Conservation (phyloP, 2,329 filamentous ascomycete genomes). For the Aureobasidium sp. region DNA sequence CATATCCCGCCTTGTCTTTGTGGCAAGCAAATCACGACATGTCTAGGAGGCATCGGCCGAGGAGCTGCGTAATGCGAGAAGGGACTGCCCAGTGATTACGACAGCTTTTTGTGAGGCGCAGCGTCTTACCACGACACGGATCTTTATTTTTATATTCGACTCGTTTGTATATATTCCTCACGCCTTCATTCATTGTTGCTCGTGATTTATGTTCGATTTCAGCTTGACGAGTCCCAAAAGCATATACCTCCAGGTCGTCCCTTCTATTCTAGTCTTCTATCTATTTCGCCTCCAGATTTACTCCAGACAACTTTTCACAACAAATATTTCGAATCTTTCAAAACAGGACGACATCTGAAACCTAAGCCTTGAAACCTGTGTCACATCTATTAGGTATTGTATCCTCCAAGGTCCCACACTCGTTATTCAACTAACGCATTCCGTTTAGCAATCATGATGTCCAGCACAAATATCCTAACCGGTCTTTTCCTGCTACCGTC, state of each 20-base stretch:
- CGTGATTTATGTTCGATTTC: not conserved
- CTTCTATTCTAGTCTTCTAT: not conserved
- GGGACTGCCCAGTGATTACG: constrained; percentile 6
- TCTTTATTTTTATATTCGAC: constrained; percentile 3
- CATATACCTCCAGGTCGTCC: not conserved
- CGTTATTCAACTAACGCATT: not conserved
- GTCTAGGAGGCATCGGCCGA: constrained; percentile 4
- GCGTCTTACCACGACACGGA: not conserved
- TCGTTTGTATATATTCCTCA: not conserved
- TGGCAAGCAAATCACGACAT: constrained; percentile 1
- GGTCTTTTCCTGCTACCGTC: constrained; percentile 10
- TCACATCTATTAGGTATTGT: not conserved
- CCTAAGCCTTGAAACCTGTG: not conserved
- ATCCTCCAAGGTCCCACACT: not conserved
- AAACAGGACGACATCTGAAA: not conserved
- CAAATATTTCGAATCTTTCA: not conserved
- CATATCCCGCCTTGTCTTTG: not conserved
- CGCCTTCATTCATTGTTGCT: not conserved
- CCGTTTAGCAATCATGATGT: not conserved
- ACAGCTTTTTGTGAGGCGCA: constrained; percentile 9
- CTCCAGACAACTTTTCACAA: not conserved
- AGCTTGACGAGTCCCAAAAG: not conserved
- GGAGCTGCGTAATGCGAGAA: constrained; percentile 11
- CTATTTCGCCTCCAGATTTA: not conserved
- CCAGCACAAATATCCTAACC: constrained; percentile 1